Evolutionary conservation across 306 rosid genomes (phyloP).

Genomic region (Bauhinia variegata): DNA sequence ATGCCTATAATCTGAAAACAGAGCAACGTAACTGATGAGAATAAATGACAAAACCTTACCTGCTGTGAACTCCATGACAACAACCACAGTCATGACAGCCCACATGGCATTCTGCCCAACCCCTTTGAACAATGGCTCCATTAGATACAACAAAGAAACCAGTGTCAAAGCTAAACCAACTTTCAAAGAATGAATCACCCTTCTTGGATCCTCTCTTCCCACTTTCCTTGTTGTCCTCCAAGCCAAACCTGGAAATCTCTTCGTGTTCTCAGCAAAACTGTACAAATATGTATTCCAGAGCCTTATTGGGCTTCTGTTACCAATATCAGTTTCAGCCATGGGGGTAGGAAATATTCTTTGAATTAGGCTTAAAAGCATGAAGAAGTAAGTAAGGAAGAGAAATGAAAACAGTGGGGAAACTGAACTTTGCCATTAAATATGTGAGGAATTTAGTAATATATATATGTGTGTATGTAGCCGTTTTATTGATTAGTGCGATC

Average conservation of each 20-base stretch:
- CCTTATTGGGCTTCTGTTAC: slow-evolving; percentile 28
- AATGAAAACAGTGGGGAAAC: neutral
- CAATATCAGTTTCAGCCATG: slow-evolving; percentile 33
- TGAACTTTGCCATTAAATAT: neutral
- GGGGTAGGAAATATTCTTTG: slow-evolving; percentile 2
- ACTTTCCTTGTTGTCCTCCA: slow-evolving; percentile 58
- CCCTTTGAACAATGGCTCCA: slow-evolving; percentile 70
- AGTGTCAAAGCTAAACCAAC: slow-evolving; percentile 77
- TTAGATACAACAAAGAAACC: slow-evolving; percentile 71
- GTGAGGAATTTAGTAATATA: neutral
- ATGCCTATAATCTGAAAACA: neutral
- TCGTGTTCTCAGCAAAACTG: slow-evolving; percentile 41
- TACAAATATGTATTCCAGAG: slow-evolving; percentile 34
- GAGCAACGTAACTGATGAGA: neutral
- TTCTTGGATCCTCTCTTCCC: slow-evolving; percentile 76
- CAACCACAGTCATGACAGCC: slow-evolving; percentile 98
- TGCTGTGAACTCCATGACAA: slow-evolving; percentile 89
- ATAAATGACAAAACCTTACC: slow-evolving; percentile 42
- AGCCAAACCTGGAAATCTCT: slow-evolving; percentile 42
- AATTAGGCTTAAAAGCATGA: slow-evolving; percentile 10
- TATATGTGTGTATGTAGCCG: slow-evolving; percentile 25
- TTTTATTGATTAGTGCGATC: slow-evolving; percentile 20
- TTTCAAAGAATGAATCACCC: slow-evolving; percentile 77
- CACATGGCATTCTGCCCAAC: slow-evolving; percentile 74
- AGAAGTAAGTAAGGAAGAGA: slow-evolving; percentile 33